These are phyloP conservation scores for Plasmodium gonderi DNA, from an alignment of 169 alveolate genomes.

Conservation along the genomic window DNA sequence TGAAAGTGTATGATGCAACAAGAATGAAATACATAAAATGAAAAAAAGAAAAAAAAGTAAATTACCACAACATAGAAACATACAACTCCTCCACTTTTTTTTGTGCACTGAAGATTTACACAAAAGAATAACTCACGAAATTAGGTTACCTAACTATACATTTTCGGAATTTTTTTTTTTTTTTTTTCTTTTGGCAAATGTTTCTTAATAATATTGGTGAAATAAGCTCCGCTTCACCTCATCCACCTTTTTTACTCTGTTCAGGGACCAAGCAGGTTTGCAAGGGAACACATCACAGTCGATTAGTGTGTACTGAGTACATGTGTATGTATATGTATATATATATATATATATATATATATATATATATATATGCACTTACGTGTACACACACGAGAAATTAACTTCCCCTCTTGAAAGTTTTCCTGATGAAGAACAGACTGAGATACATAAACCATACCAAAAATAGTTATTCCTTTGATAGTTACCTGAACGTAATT, in stretches of 20 bases:
- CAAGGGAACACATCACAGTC: background rate
- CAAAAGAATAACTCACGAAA: constrained; percentile 10
- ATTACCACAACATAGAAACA: background rate
- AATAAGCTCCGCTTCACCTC: background rate
- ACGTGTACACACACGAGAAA: background rate
- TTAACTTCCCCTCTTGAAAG: background rate
- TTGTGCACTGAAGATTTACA: constrained; percentile 2
- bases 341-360: background rate
- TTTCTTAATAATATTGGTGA: no score
- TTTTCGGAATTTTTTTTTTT: background rate
- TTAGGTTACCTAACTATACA: background rate
- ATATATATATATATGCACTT: background rate
- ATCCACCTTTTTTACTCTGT: background rate
- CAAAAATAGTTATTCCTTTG: constrained; percentile 17
- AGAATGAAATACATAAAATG: background rate
- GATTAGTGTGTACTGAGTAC: background rate
- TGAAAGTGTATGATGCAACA: background rate
- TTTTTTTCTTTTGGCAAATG: background rate
- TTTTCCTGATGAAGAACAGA: constrained; percentile 67
- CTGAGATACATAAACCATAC: constrained; percentile 41
- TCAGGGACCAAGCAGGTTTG: constrained; percentile 27
- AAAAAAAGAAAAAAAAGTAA: background rate
- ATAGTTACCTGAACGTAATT: constrained; percentile 48
- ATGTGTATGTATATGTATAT: background rate
- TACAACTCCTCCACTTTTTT: background rate